These are phyloP conservation scores for Nigrospora sphaerica DNA, from an alignment of 2,329 filamentous ascomycete genomes.

Conservation along the genomic window DNA sequence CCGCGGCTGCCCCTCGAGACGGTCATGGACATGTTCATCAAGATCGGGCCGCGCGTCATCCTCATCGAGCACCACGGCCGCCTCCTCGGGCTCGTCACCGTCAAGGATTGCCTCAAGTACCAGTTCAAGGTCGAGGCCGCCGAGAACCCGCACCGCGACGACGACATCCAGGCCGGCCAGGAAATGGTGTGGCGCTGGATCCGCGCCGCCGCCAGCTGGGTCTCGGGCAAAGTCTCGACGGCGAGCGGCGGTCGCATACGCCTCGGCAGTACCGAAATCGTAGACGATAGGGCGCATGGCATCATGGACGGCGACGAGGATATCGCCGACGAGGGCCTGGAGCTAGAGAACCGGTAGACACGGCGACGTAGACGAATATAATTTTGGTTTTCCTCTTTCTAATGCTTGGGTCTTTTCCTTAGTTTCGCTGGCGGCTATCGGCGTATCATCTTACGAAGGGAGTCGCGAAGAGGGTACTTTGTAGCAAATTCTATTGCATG, in stretches of 20 bases:
- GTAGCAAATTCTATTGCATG: too few relatives aligned
- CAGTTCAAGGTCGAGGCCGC: constrained; percentile 93
- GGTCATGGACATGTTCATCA: constrained; percentile 97
- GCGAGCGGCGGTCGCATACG: constrained; percentile 51
- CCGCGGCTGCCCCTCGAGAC: constrained; percentile 89
- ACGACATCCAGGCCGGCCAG: constrained; percentile 47
- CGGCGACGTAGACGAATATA: too few relatives aligned
- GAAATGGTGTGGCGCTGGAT: constrained; percentile 59
- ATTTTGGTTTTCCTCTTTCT: too few relatives aligned
- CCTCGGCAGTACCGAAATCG: constrained; percentile 26
- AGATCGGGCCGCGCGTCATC: constrained; percentile 91
- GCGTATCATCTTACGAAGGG: too few relatives aligned
- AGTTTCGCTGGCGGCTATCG: too few relatives aligned
- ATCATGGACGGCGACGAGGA: constrained; percentile 48
- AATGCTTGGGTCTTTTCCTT: too few relatives aligned
- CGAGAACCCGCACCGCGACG: constrained; percentile 62
- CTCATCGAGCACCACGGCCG: constrained; percentile 84
- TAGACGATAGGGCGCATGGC: constrained; percentile 20
- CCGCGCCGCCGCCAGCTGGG: constrained; percentile 46
- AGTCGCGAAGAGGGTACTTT: too few relatives aligned
- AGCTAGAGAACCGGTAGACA: constrained; percentile 21
- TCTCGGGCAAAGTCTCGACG: constrained; percentile 46
- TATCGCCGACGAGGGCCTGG: constrained; percentile 30
- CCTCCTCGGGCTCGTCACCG: constrained; percentile 79
- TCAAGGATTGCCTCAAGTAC: constrained; percentile 95